Evolutionary conservation across 305 asterid species (phyloP).

Genomic region (Withania somnifera): DNA sequence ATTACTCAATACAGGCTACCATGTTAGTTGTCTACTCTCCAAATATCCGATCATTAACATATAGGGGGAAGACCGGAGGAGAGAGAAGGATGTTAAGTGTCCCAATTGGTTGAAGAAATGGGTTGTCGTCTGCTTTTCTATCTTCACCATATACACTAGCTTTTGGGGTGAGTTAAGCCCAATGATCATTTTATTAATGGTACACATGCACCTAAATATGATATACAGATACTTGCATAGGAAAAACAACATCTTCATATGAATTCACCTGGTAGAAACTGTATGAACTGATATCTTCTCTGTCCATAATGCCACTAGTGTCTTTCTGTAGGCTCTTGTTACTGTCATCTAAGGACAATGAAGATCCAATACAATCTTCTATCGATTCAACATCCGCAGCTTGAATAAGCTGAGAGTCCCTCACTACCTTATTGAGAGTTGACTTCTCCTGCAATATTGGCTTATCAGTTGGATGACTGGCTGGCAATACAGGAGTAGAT

Average conservation of each 20-base stretch:
- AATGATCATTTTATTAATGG: not conserved
- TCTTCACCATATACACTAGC: not conserved
- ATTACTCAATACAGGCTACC: not conserved
- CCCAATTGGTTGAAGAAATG: not conserved
- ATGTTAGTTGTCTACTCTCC: not conserved
- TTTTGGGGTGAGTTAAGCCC: not conserved
- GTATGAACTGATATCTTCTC: slow-evolving; percentile 42
- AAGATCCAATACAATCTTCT: slow-evolving; percentile 28
- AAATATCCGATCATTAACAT: not conserved
- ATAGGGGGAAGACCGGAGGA: not conserved
- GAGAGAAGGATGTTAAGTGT: not conserved
- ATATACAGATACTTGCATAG: not conserved
- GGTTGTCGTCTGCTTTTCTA: not conserved
- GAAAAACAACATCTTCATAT: not conserved
- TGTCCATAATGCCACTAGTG: slow-evolving; percentile 24
- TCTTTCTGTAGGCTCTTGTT: slow-evolving; percentile 13
- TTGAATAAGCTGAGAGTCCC: slow-evolving; percentile 23
- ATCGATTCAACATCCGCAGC: slow-evolving; percentile 24
- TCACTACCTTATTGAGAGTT: slow-evolving; percentile 17
- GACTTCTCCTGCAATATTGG: slow-evolving; percentile 19
- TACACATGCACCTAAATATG: not conserved
- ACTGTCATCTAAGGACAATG: slow-evolving; percentile 28
- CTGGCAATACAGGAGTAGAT: slow-evolving; percentile 9
- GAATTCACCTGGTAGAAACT: slow-evolving; percentile 75
- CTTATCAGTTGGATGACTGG: slow-evolving; percentile 17